Conservation (phyloP, 1,284 basidiomycete species). For the Ganoderma multipileum region DNA sequence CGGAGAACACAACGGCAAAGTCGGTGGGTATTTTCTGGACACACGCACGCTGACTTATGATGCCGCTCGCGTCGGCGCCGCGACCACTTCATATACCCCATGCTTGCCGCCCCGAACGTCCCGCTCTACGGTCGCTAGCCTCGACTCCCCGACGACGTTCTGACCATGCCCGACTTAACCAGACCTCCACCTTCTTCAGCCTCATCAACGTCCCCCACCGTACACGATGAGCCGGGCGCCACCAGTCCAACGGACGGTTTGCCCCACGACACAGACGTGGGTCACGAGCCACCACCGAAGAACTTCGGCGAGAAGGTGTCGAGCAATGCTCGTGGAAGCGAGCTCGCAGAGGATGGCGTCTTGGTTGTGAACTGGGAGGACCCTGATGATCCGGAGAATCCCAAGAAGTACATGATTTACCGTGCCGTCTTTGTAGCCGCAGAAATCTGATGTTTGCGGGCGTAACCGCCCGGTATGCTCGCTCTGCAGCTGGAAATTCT, state of each 20-base stretch:
- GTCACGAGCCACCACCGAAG: conserved; percentile 1
- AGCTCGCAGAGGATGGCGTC: conserved; percentile 15
- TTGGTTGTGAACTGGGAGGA: conserved; percentile 65
- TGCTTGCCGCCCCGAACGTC: not conserved
- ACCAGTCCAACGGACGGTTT: conserved; percentile 17
- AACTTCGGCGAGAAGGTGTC: conserved; percentile 1
- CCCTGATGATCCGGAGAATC: conserved; percentile 66
- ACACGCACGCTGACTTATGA: conserved; percentile 23
- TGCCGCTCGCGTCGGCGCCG: conserved; percentile 14
- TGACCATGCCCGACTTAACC: not conserved
- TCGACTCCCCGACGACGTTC: not conserved
- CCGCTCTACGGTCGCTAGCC: not conserved
- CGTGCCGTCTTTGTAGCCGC: not conserved
- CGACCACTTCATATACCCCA: conserved; percentile 14
- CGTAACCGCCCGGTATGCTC: conserved; percentile 3
- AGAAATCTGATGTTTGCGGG: conserved; percentile 4
- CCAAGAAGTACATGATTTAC: conserved; percentile 58
- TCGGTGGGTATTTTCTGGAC: not conserved
- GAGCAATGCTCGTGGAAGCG: not conserved
- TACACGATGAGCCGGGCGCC: conserved; percentile 24
- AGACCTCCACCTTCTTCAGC: conserved; percentile 10
- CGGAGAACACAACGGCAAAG: not conserved
- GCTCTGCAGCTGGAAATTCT: conserved; percentile 57
- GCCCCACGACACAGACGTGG: not conserved
- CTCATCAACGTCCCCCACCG: conserved; percentile 23